These are phyloP conservation scores for Sporothrix dimorphospora DNA, from an alignment of 2,329 filamentous ascomycete species.

Conservation along the genomic window DNA sequence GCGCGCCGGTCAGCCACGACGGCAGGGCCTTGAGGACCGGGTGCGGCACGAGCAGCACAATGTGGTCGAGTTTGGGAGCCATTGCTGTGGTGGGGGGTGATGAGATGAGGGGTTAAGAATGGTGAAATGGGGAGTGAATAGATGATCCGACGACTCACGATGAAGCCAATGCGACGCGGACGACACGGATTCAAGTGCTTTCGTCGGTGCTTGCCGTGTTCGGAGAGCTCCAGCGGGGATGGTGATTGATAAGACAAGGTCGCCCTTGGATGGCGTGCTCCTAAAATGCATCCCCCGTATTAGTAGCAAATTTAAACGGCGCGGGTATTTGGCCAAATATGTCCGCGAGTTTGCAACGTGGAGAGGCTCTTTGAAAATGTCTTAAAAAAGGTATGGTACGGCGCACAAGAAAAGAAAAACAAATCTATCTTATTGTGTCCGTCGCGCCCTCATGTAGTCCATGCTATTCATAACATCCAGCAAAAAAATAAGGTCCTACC, in stretches of 20 bases:
- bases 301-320: too few species aligned
- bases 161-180: too few species aligned
- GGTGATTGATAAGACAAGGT: neutral
- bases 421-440: too few species aligned
- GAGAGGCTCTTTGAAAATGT: too few species aligned
- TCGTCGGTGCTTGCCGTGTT: neutral
- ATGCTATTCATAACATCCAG: too few species aligned
- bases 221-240: neutral
- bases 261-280: neutral
- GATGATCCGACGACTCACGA: too few species aligned
- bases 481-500: neutral
- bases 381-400: too few species aligned
- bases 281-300: too few species aligned
- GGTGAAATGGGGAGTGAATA: neutral
- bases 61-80: constrained; percentile 58
- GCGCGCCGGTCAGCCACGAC: constrained; percentile 54
- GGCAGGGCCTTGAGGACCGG: constrained; percentile 52
- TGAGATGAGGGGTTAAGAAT: neutral
- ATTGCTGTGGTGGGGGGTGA: neutral
- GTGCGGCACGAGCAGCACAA: constrained; percentile 65
- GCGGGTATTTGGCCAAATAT: too few species aligned
- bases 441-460: neutral
- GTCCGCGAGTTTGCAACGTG: too few species aligned
- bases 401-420: too few species aligned
- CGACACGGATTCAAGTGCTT: too few species aligned